Evolutionary conservation across 768 basidiomycete species (phyloP).

Genomic region (Candolleomyces eurysporus): DNA sequence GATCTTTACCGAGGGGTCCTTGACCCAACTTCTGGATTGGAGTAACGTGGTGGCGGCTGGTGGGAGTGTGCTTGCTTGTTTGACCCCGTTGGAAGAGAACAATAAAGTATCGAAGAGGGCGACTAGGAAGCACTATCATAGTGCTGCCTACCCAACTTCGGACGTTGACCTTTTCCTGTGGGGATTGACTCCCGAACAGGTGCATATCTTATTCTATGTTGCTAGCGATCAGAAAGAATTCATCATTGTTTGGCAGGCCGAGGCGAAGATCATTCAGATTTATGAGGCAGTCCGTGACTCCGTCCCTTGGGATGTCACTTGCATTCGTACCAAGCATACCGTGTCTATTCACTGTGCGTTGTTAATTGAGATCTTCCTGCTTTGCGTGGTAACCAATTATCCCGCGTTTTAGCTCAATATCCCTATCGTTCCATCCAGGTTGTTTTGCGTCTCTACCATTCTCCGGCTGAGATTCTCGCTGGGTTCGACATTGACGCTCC

Average conservation of each 20-base stretch:
- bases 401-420: constrained; percentile 47
- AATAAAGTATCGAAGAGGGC: constrained; percentile 52
- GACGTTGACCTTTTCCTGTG: constrained; percentile 66
- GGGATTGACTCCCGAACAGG: constrained; percentile 55
- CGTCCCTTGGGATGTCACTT: constrained; percentile 67
- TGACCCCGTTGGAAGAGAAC: constrained; percentile 47
- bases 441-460: constrained; percentile 59
- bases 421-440: constrained; percentile 66
- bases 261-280: constrained; percentile 55
- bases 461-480: constrained; percentile 63
- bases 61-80: constrained; percentile 57
- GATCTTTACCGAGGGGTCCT: constrained; percentile 59
- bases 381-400: not conserved
- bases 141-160: constrained; percentile 52
- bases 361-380: not conserved
- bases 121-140: constrained; percentile 58
- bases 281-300: constrained; percentile 66
- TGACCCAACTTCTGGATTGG: constrained; percentile 60
- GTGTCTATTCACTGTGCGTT: constrained; percentile 59
- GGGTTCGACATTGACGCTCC: constrained; percentile 69
- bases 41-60: constrained; percentile 64
- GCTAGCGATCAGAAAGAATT: not conserved
- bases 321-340: constrained; percentile 63
- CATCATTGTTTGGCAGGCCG: constrained; percentile 36
- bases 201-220: constrained; percentile 15